Conservation (phyloP, 495 filamentous ascomycete genomes). For the Xylaria telfairii region DNA sequence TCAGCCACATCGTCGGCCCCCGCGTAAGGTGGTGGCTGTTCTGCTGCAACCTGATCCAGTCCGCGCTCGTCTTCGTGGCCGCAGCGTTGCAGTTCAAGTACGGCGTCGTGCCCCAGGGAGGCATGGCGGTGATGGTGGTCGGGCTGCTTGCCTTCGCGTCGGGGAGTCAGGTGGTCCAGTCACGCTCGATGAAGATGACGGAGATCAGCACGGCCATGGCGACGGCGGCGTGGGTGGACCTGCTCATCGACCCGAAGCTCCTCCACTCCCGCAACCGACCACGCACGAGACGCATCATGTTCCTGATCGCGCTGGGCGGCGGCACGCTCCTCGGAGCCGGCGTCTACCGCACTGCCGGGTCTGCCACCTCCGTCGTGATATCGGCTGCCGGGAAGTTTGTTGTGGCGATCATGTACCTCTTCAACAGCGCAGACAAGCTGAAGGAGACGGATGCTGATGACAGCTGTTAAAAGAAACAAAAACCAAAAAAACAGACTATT, state of each 20-base stretch:
- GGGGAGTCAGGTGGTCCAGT: conserved; percentile 65
- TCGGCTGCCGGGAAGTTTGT: conserved; percentile 53
- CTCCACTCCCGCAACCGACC: conserved; percentile 51
- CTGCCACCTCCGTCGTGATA: conserved; percentile 48
- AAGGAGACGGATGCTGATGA: conserved; percentile 27
- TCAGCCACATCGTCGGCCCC: conserved; percentile 58
- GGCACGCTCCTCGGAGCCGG: conserved; percentile 62
- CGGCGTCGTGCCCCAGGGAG: conserved; percentile 40
- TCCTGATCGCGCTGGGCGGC: conserved; percentile 55
- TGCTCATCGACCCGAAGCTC: conserved; percentile 61
- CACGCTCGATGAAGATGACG: conserved; percentile 58
- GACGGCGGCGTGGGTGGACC: conserved; percentile 67
- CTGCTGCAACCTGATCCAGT: conserved; percentile 58
- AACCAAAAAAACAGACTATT: too few species aligned
- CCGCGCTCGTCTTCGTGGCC: conserved; percentile 58
- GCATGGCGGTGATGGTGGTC: conserved; percentile 50
- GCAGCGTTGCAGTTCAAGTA: conserved; percentile 53
- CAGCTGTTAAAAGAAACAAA: conserved; percentile 31
- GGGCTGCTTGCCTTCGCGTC: conserved; percentile 61
- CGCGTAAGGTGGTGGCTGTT: conserved; percentile 60
- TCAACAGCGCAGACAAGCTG: conserved; percentile 46
- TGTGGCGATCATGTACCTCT: conserved; percentile 53
- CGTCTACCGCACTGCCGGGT: conserved; percentile 50
- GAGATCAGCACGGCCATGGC: conserved; percentile 74
- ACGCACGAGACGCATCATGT: conserved; percentile 58